Percentiles rank a stretch among this genome's conserved stretches.
Conservation (phyloP, 2,329 filamentous ascomycete genomes). For the Leptographium procerum region DNA sequence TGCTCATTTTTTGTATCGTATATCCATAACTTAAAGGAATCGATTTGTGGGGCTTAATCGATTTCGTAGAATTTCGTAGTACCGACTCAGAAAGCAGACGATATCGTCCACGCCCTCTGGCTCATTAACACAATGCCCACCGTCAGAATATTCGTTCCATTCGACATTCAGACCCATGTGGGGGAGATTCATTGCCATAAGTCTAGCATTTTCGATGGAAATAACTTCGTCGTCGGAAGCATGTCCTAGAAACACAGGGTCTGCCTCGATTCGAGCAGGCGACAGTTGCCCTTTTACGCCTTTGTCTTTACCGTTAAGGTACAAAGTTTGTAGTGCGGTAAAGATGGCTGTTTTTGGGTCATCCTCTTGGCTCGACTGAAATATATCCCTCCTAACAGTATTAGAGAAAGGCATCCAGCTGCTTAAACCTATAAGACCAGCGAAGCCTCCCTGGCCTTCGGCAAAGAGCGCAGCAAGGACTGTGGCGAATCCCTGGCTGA, state of each 20-base stretch:
- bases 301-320: neutral
- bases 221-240: neutral
- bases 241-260: neutral
- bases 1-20: too few relatives aligned
- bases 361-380: too few relatives aligned
- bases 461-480: conserved; percentile 1
- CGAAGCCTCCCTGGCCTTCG: conserved; percentile 4
- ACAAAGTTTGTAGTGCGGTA: neutral
- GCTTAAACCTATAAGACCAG: conserved; percentile 2
- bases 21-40: too few relatives aligned
- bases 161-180: neutral
- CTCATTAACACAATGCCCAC: conserved; percentile 2
- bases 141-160: neutral
- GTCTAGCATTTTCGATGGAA: neutral
- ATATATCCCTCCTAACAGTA: neutral
- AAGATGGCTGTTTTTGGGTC: neutral
- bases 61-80: too few relatives aligned
- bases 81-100: neutral
- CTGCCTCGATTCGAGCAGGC: neutral
- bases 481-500: conserved; percentile 6
- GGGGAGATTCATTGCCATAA: neutral
- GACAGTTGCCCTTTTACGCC: neutral
- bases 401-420: conserved; percentile 5
- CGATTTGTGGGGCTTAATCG: too few relatives aligned
- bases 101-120: conserved; percentile 2